phyloP scores from a whole-genome alignment of 352 stramenopile genomes.

The Elongisporangium anandrum region DNA sequence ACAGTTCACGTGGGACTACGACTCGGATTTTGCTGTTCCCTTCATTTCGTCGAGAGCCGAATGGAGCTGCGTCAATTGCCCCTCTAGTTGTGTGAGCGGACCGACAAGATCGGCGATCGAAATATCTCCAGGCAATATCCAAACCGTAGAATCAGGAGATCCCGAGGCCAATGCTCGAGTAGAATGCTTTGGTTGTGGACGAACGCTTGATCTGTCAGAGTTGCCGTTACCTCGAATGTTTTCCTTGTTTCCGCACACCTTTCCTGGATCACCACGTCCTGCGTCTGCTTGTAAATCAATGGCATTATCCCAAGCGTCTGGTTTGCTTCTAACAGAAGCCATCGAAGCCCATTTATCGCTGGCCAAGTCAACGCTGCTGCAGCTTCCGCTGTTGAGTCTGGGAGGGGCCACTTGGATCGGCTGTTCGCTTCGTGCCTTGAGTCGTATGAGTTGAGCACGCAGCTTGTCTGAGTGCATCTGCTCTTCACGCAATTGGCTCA shows the following conservation, averaged over 20 bases:
- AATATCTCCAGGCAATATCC: neutral
- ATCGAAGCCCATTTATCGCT: no score
- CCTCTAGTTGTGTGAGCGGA: neutral
- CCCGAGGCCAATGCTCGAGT: neutral
- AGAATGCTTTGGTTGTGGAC: neutral
- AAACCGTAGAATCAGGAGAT: neutral
- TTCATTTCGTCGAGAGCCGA: neutral
- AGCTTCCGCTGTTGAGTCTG: neutral
- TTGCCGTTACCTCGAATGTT: neutral
- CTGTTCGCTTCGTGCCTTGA: slow-evolving; percentile 17
- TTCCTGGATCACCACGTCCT: neutral
- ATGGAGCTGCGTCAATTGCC: neutral
- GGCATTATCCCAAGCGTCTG: neutral
- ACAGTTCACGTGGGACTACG: no score
- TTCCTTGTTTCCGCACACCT: neutral
- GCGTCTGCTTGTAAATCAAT: neutral
- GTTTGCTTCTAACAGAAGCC: no score
- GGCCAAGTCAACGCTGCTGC: no score
- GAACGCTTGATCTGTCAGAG: neutral
- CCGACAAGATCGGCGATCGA: neutral
- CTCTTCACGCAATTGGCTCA: slow-evolving; percentile 34
- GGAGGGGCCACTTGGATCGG: slow-evolving; percentile 4
- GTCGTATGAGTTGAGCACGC: slow-evolving; percentile 19
- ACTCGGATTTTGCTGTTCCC: no score
- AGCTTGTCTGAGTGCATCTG: slow-evolving; percentile 22